A percentile compares a stretch with the other conserved stretches of the same genome.
Evolutionary conservation across 1,139 yeast species (phyloP).

Genomic region (Blastobotrys indianensis): DNA sequence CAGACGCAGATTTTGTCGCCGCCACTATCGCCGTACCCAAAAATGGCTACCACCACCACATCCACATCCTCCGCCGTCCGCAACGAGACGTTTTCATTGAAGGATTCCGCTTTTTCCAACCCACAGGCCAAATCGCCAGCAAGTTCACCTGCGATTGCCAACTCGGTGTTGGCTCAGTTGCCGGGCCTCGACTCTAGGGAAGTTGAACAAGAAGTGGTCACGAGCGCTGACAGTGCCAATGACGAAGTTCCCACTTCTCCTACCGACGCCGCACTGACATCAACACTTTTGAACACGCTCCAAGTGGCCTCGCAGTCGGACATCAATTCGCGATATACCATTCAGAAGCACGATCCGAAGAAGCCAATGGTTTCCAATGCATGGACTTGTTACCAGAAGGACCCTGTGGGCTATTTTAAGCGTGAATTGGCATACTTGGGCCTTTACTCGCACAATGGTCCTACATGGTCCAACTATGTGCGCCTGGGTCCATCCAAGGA

Average conservation of each 20-base stretch:
- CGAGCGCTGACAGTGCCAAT: not conserved
- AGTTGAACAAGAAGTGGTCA: not conserved
- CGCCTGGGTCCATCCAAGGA: not conserved
- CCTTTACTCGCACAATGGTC: constrained; percentile 29
- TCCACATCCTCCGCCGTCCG: not conserved
- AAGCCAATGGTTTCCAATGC: constrained; percentile 22
- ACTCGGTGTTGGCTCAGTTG: constrained; percentile 1
- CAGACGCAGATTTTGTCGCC: constrained; percentile 23
- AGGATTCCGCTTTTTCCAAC: not conserved
- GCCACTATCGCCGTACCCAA: constrained; percentile 28
- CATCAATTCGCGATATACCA: constrained; percentile 13
- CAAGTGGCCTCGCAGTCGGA: not conserved
- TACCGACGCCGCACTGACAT: not conserved
- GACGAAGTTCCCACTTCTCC: not conserved
- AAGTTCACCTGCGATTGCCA: constrained; percentile 8
- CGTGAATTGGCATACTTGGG: constrained; percentile 28
- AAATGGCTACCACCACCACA: constrained; percentile 10
- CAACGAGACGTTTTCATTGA: not conserved
- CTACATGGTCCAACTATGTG: constrained; percentile 30
- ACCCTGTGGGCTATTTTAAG: constrained; percentile 28
- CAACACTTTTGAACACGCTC: not conserved
- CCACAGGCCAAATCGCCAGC: constrained; percentile 7
- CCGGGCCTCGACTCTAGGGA: not conserved
- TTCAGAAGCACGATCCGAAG: constrained; percentile 19
- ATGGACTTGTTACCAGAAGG: constrained; percentile 27